These are phyloP conservation scores for Solanum etuberosum DNA, from an alignment of 257 asterid species.

Conservation along the genomic window DNA sequence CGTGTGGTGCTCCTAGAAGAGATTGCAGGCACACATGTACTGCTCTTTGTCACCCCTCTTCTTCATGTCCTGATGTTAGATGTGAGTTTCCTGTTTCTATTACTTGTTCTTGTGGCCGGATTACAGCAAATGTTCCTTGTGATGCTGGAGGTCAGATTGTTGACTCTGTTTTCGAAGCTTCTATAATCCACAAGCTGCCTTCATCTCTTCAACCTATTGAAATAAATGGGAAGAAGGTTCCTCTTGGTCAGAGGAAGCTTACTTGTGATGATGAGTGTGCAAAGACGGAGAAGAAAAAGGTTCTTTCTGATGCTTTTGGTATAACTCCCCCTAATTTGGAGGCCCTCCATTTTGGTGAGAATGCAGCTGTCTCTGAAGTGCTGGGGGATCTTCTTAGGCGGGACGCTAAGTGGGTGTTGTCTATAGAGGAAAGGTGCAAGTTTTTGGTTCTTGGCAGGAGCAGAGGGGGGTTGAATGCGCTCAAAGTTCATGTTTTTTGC, in stretches of 20 bases:
- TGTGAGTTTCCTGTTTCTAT: conserved; percentile 83
- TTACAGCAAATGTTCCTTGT: conserved; percentile 77
- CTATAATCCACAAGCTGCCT: conserved; percentile 61
- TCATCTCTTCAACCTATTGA: conserved; percentile 62
- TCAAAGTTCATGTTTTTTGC: conserved; percentile 86
- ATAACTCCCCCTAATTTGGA: conserved; percentile 51
- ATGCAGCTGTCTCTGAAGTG: conserved; percentile 65
- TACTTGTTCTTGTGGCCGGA: conserved; percentile 78
- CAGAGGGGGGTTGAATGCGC: conserved; percentile 55
- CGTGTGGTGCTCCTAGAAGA: conserved; percentile 95
- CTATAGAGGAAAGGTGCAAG: conserved; percentile 89
- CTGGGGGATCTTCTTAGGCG: conserved; percentile 83
- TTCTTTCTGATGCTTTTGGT: conserved; percentile 93
- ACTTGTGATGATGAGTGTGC: conserved; percentile 86
- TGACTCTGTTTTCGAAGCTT: conserved; percentile 58
- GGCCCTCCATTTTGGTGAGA: conserved; percentile 83
- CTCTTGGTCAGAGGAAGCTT: conserved; percentile 86
- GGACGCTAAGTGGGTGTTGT: conserved; percentile 84
- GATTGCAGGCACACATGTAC: conserved; percentile 91
- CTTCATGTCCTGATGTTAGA: conserved; percentile 70
- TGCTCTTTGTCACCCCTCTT: conserved; percentile 75
- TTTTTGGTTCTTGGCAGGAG: conserved; percentile 72
- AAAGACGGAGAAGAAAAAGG: conserved; percentile 74
- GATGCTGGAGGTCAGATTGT: conserved; percentile 60
- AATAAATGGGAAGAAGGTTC: conserved; percentile 49